phyloP scores from a whole-genome alignment of 1,139 yeast species.

The Yamadazyma diddensiae region DNA sequence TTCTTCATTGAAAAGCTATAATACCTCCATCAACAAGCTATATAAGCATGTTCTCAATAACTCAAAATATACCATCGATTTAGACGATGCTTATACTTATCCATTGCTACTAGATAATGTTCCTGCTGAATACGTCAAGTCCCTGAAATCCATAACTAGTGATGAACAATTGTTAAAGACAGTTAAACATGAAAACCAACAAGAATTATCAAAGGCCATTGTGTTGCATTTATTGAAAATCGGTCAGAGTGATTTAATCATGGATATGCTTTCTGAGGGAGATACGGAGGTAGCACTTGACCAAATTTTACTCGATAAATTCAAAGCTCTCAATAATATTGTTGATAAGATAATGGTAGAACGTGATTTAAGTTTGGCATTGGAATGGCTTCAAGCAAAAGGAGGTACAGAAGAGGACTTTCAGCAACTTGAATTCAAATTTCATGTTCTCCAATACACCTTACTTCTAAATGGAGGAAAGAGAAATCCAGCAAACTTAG shows the following conservation, averaged over 20 bases:
- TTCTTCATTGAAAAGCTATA: conserved; percentile 32
- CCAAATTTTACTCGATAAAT: conserved; percentile 23
- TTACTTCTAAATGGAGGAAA: conserved; percentile 33
- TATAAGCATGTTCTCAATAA: conserved; percentile 34
- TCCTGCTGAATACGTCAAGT: conserved; percentile 19
- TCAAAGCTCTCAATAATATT: conserved; percentile 31
- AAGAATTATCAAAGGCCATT: conserved; percentile 39
- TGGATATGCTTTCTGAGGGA: conserved; percentile 21
- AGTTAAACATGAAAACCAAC: conserved; percentile 27
- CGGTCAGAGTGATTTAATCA: conserved; percentile 40
- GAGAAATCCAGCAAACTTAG: conserved; percentile 15
- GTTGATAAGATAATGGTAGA: conserved; percentile 33
- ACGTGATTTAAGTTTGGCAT: conserved; percentile 34
- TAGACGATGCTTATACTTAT: conserved; percentile 46
- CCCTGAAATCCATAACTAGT: conserved; percentile 2
- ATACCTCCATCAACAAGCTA: conserved; percentile 35
- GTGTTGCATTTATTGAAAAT: conserved; percentile 40
- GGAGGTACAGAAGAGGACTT: not conserved
- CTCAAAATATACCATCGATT: conserved; percentile 27
- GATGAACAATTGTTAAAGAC: conserved; percentile 14
- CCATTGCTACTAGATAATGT: conserved; percentile 34
- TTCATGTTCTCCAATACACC: conserved; percentile 60
- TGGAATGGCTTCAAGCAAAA: conserved; percentile 36
- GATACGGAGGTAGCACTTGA: conserved; percentile 22
- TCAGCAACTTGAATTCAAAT: conserved; percentile 49